Base-by-base conservation (phyloP, 345 rosid species). In the Cochlearia excelsa region DNA sequence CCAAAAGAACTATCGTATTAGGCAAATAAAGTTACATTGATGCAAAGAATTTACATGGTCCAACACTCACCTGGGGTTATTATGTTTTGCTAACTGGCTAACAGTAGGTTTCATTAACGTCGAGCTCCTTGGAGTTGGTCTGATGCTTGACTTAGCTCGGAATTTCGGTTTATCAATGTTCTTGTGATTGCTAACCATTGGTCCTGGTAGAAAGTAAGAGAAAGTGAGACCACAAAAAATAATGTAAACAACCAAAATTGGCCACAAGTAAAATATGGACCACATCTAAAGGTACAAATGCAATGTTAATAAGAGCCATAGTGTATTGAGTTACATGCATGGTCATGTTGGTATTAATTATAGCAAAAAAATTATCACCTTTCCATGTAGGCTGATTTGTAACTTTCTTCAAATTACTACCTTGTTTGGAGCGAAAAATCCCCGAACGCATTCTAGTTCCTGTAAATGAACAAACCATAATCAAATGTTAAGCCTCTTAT, bases 21-120 rank as follows among this genome's bases (percentile, higher is more conserved):
- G 23, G 16, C 9, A 41, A 4, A 44, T 0, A 8, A 10, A 39
- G 8, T 7, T 16, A 31, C 26, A 31, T 1, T 23, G 2, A 53
- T 31, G 45, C 27, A 52, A 37, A 30, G 2, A 31, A 37, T 1
- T 7, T 10, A 26, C 9, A 7, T 9, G 31, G 34, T 29, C 26
- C 34, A 46, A 55, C 41, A 59, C n/a, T 75, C 71, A 90, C 97
- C 97, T 85, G 30, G 82, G 52, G 64, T 34, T 60, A 74, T 78
- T 81, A 77, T 81, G 96, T 78, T 86, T 94, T 16, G 96, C 97
- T 69, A 90, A 74, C 61, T 73, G 68, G 63, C 99, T 85, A 73
- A 83, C 87, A 10, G 99, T 94, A 59, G 96, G 96, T 65, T 83
- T 94, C 97, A 94, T 81, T 75, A 90, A 77, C 67, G 96, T 90